These are phyloP conservation scores for Crepidotus variabilis DNA, from an alignment of 768 basidiomycete genomes.

Conservation along the genomic window DNA sequence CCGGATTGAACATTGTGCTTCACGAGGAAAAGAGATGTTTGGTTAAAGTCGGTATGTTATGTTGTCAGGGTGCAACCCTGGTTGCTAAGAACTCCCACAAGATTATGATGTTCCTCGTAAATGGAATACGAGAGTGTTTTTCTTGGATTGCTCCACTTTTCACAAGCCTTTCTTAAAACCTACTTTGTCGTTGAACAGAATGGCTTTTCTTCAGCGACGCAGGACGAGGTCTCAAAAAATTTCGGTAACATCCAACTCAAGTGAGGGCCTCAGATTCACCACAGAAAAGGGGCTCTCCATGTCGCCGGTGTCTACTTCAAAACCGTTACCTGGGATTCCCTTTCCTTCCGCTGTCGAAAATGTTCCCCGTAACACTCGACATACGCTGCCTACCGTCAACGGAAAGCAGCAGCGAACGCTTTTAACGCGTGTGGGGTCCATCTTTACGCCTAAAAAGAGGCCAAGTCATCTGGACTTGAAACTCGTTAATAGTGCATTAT, in stretches of 20 bases:
- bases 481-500: constrained; percentile 12
- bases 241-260: neutral
- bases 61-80: constrained; percentile 7
- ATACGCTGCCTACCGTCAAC: constrained; percentile 10
- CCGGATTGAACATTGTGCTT: neutral
- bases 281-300: neutral
- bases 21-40: neutral
- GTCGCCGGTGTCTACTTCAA: neutral
- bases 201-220: constrained; percentile 3
- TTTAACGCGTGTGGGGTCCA: constrained; percentile 27
- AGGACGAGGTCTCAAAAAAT: constrained; percentile 5
- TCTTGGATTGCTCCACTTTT: neutral
- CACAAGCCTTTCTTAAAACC: neutral
- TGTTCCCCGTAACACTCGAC: constrained; percentile 14
- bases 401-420: constrained; percentile 14
- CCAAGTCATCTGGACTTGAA: constrained; percentile 12
- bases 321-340: constrained; percentile 9
- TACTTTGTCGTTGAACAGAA: neutral
- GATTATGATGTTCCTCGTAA: constrained; percentile 1
- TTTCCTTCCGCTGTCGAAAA: constrained; percentile 19
- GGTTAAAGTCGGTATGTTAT: neutral
- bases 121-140: neutral
- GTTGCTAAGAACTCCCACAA: constrained; percentile 1
- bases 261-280: neutral
- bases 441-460: constrained; percentile 21